Percentiles rank a stretch among this genome's conserved stretches.
phyloP scores from a whole-genome alignment of 805 yeast species.

The Ogataea glucozyma region DNA sequence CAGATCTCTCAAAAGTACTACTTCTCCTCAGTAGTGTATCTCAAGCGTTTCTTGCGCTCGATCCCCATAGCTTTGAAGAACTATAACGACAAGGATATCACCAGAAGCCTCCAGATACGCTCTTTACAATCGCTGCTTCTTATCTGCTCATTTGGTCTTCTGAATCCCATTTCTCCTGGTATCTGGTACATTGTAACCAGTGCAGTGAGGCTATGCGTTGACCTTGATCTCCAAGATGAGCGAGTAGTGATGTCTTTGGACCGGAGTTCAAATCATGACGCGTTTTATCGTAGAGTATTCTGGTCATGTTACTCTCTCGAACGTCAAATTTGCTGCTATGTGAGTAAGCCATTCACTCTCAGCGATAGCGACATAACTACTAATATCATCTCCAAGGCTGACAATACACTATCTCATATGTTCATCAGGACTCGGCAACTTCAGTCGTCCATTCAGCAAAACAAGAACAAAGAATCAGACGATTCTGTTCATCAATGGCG shows the following conservation, averaged over 20 bases:
- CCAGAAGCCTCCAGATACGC: slow-evolving; percentile 37
- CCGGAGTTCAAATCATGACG: background rate
- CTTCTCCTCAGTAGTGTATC: slow-evolving; percentile 14
- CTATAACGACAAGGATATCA: no score
- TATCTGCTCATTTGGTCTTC: slow-evolving; percentile 41
- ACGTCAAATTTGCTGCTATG: slow-evolving; percentile 48
- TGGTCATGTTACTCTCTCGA: slow-evolving; percentile 52
- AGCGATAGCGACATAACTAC: slow-evolving; percentile 36
- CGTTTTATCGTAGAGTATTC: slow-evolving; percentile 36
- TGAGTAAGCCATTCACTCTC: slow-evolving; percentile 47
- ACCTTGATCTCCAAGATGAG: slow-evolving; percentile 46
- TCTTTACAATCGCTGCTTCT: slow-evolving; percentile 42
- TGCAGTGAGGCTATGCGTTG: slow-evolving; percentile 46
- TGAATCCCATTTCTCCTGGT: slow-evolving; percentile 50
- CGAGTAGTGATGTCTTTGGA: slow-evolving; percentile 4
- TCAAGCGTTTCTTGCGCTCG: slow-evolving; percentile 15
- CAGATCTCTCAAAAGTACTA: slow-evolving; percentile 12
- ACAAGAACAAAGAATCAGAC: background rate
- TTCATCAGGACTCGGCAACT: slow-evolving; percentile 20
- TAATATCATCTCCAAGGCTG: slow-evolving; percentile 6
- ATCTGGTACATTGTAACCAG: slow-evolving; percentile 49
- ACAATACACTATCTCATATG: slow-evolving; percentile 10
- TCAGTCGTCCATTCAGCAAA: slow-evolving; percentile 25
- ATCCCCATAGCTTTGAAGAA: slow-evolving; percentile 9
- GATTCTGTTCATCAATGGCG: slow-evolving; percentile 8